Base-by-base conservation (phyloP, 169 alveolate genomes). In the Condylostoma magnum region DNA sequence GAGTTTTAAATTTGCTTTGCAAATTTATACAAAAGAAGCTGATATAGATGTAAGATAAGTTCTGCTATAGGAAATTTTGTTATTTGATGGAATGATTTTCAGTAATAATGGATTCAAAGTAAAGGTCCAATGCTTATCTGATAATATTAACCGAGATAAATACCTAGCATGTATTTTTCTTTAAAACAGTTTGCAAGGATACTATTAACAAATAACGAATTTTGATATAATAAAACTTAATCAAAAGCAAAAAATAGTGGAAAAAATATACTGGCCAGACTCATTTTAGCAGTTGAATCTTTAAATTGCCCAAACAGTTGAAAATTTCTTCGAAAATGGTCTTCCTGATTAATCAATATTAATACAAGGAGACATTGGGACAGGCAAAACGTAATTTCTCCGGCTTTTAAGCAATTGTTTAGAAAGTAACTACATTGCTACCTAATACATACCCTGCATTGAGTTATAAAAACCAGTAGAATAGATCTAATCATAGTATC, bases 41-140 rank as follows among this genome's bases (percentile, higher is more conserved):
- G 57, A 60, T 20, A 8, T 60, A 22, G 25, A 12, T 10, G 58
- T 41, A 8, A 38, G n/a, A n/a, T 15, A 38, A 12, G 12, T 2
- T 15, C 12, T 36, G 57, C 6, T 10, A 15, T 15, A 10, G 41
- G 57, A 60, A 36, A 36, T 18, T n/a, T 37, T 12, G 27, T n/a
- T 60, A 8, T 60, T 36, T 41, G 33, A 60, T 41, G 71, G 71
- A 5, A 55, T 55, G 68, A 55, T n/a, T 15, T 8, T 60, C 6
- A n/a, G 43, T 12, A 12, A 10, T 8, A 1, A 41, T n/a, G 18
- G 18, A 22, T 6, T n/a, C 1, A n/a, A 18, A 2, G 8, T 55
- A 12, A 15, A 22, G 25, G 51, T 2, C 20, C 8, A 10, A 15
- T 15, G 20, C 8, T 15, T 28, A 12, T n/a, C 36, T 10, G 20